Percentiles rank a stretch among this genome's conserved stretches.
These are phyloP conservation scores for Simplicillium sp. DNA, from an alignment of 2,329 filamentous ascomycete genomes.

Conservation along the genomic window DNA sequence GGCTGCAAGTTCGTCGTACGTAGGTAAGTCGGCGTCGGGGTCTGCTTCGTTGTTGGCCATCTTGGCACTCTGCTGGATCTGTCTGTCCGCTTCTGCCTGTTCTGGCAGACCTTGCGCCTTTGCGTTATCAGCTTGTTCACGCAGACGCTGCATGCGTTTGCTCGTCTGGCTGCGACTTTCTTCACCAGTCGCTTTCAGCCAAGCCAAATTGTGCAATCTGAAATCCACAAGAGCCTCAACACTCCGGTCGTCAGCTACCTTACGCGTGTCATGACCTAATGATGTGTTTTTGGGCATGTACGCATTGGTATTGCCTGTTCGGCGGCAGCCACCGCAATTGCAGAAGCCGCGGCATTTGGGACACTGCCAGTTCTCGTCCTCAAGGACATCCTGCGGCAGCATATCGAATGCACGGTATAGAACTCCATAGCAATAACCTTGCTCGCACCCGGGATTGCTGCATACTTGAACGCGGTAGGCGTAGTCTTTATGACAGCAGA, in stretches of 20 bases:
- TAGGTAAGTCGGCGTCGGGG: too few species aligned
- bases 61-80: too few species aligned
- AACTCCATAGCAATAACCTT: conserved; percentile 86
- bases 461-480: conserved; percentile 81
- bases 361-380: conserved; percentile 76
- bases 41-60: too few species aligned
- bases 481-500: conserved; percentile 72
- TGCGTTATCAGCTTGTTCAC: conserved; percentile 45
- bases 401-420: conserved; percentile 87
- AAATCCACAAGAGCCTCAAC: conserved; percentile 89
- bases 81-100: too few species aligned
- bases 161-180: conserved; percentile 48
- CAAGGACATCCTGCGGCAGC: conserved; percentile 74
- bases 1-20: too few species aligned
- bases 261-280: conserved; percentile 83
- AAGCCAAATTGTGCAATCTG: conserved; percentile 75
- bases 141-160: conserved; percentile 46
- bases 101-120: conserved; percentile 27
- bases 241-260: conserved; percentile 83
- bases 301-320: conserved; percentile 54
- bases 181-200: conserved; percentile 57
- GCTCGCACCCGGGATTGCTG: conserved; percentile 55
- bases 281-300: conserved; percentile 83
- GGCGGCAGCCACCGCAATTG: conserved; percentile 74
- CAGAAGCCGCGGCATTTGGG: conserved; percentile 81